Evolutionary conservation across 202 grass and related monocot genomes (phyloP), one percentile per base, ranked within the genome.

Genomic region (Schoenoplectus triqueter): DNA sequence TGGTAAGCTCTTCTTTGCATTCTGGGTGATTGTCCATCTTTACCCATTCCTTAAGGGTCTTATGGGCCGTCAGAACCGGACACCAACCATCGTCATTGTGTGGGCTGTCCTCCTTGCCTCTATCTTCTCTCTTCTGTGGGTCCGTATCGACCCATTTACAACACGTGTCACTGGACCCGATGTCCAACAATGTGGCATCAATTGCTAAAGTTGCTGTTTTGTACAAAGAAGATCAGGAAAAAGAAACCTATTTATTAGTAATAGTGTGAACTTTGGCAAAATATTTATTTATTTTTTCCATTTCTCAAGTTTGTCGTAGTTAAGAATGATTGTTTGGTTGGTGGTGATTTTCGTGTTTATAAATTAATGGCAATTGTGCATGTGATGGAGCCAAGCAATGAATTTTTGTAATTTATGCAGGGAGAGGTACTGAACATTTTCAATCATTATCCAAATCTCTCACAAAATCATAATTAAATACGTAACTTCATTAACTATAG

Each of bases 11-110:
- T 95, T 95, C 87, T 95, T 95, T 2, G 88, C 90, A 7, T 95
- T 95, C 83, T 90, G 92, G 92, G 90, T 95, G 68, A 95, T 90
- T 64, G 83, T 95, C 48, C 92, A 95, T 56, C 74, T 95, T 20
- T 95, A 95, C 73, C 92, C 92, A n/a, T 95, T 95, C 85, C 92
- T 95, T 20, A 95, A 95, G 78, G 92, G 92, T 86, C 86, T 92
- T 19, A 90, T 92, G 90, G 92, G 87, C 7, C 85, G 80, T 80
- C 92, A 95, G 73, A 95, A 92, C 80, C 90, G 90, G 79, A 92
- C 87, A 0, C 92, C 90, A 1, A 95, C 90, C 57, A 95, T 95
- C 4, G 92, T 95, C 72, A 68, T 95, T 10, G 92, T 95, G 17
- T 95, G 92, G 92, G 88, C 90, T 45, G 91, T 90, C 62, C 92